These are phyloP conservation scores for Stachybotrys chlorohalonatus DNA, from an alignment of 2,329 filamentous ascomycete species.

Conservation along the genomic window DNA sequence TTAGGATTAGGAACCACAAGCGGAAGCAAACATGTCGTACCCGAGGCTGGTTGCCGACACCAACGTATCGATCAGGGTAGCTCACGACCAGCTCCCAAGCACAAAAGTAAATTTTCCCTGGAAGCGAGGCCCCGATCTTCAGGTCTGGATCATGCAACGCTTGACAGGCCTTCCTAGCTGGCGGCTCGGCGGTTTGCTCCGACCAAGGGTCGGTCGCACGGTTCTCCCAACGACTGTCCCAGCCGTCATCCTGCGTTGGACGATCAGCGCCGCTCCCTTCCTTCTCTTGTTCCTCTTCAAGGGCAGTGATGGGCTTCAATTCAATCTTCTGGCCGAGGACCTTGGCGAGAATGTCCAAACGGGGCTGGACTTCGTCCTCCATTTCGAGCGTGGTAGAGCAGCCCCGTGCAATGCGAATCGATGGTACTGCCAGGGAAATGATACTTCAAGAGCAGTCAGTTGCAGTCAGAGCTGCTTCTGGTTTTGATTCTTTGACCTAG, in stretches of 20 bases:
- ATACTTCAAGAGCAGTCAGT: no score
- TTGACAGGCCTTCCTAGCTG: background rate
- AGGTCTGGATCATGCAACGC: no score
- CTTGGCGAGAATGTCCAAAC: background rate
- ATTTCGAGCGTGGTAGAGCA: background rate
- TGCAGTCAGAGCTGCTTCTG: no score
- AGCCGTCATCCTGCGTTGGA: background rate
- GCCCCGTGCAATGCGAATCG: background rate
- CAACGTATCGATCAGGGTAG: constrained; percentile 53
- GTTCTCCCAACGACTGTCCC: background rate
- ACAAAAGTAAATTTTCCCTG: constrained; percentile 27
- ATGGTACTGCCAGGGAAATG: no score
- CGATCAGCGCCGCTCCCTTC: background rate
- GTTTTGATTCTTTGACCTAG: no score
- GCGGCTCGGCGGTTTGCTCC: background rate
- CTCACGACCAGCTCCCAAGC: constrained; percentile 44
- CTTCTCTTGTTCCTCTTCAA: background rate
- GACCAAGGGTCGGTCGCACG: background rate
- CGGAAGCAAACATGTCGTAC: constrained; percentile 20
- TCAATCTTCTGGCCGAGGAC: background rate
- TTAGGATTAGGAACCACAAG: constrained; percentile 5
- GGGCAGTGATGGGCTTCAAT: background rate
- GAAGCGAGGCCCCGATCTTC: constrained; percentile 11
- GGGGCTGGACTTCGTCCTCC: background rate
- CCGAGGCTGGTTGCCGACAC: constrained; percentile 38